Percentiles rank a stretch among this genome's conserved stretches.
Evolutionary conservation across 1,284 basidiomycete genomes (phyloP).

Genomic region (Sporisorium exsertum): DNA sequence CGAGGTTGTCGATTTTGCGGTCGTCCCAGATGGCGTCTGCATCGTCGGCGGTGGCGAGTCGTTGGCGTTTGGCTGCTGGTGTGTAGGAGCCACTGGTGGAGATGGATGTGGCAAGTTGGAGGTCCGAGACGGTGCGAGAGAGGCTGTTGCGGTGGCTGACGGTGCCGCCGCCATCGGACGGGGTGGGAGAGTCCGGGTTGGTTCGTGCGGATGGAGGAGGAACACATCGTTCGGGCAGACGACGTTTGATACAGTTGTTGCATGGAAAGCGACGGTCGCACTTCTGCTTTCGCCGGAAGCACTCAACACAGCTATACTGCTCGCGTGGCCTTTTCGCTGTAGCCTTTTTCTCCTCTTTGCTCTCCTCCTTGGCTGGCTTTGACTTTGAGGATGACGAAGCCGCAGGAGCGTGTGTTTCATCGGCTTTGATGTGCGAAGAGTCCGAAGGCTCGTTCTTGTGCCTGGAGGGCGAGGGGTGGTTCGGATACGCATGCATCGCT

Average conservation of each 20-base stretch:
- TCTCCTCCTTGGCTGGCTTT: constrained; percentile 11
- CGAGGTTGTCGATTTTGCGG: constrained; percentile 40
- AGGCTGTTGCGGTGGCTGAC: constrained; percentile 22
- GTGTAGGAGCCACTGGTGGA: background rate
- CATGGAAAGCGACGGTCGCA: constrained; percentile 55
- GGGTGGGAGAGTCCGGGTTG: constrained; percentile 22
- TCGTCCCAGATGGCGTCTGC: constrained; percentile 37
- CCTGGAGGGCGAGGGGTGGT: constrained; percentile 10
- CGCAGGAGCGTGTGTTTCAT: background rate
- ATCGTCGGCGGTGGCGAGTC: constrained; percentile 18
- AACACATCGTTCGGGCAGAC: constrained; percentile 47
- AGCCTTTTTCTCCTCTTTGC: constrained; percentile 33
- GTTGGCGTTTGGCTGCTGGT: constrained; percentile 18
- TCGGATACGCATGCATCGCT: constrained; percentile 1
- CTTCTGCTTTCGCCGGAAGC: constrained; percentile 56
- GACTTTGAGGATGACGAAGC: constrained; percentile 12
- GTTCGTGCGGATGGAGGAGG: constrained; percentile 40
- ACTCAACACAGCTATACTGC: constrained; percentile 54
- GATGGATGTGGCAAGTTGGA: constrained; percentile 8
- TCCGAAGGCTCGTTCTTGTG: constrained; percentile 32
- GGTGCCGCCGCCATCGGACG: constrained; percentile 23
- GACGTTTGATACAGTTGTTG: constrained; percentile 56
- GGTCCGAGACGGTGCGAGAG: constrained; percentile 33
- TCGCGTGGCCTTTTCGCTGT: constrained; percentile 43
- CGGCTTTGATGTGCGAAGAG: constrained; percentile 42